Evolutionary conservation across 805 yeast species (phyloP).

Genomic region (Candida pini): DNA sequence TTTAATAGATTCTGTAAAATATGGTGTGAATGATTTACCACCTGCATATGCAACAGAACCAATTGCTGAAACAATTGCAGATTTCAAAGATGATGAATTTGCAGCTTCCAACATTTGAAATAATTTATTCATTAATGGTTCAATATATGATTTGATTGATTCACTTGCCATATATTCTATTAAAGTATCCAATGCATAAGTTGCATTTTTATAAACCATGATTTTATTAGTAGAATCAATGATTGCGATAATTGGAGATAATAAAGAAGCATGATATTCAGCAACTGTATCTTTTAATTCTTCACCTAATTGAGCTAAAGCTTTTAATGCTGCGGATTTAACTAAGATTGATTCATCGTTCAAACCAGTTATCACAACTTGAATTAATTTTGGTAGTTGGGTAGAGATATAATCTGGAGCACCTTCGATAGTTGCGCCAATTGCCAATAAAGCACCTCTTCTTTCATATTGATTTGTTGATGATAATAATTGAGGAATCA

Average conservation of each 20-base stretch:
- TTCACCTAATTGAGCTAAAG: conserved; percentile 69
- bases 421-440: conserved; percentile 83
- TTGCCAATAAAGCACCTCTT: conserved; percentile 78
- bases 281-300: conserved; percentile 85
- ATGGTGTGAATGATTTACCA: conserved; percentile 83
- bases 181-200: conserved; percentile 85
- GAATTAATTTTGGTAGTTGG: conserved; percentile 68
- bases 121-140: conserved; percentile 84
- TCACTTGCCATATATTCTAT: conserved; percentile 88
- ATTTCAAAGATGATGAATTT: conserved; percentile 64
- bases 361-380: conserved; percentile 68
- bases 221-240: conserved; percentile 82
- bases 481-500: conserved; percentile 49
- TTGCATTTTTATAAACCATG: conserved; percentile 84
- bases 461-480: conserved; percentile 70
- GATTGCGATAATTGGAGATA: conserved; percentile 81
- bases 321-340: conserved; percentile 78
- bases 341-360: conserved; percentile 72
- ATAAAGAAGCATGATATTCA: conserved; percentile 71
- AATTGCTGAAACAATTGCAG: conserved; percentile 87
- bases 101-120: conserved; percentile 78
- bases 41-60: conserved; percentile 97
- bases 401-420: conserved; percentile 88
- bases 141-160: conserved; percentile 72
- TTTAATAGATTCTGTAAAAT: conserved; percentile 74